phyloP scores from a whole-genome alignment of 768 basidiomycete genomes.

The Pholiota molesta region DNA sequence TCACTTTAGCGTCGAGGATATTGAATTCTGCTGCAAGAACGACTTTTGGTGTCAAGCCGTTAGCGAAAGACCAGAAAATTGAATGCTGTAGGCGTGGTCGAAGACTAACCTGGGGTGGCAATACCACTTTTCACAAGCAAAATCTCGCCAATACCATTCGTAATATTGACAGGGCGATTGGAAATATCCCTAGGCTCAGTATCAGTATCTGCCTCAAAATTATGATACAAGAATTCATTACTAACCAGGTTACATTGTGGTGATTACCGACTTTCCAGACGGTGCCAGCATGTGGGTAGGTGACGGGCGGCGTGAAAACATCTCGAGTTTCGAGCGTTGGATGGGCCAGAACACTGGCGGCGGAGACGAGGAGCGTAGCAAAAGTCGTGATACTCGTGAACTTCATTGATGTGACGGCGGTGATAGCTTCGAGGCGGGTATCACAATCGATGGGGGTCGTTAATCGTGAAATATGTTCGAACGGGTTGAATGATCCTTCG shows the following conservation, averaged over 20 bases:
- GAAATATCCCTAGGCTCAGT: slow-evolving; percentile 38
- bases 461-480: background rate
- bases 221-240: too few relatives aligned
- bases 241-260: slow-evolving; percentile 48
- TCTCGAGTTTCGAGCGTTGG: slow-evolving; percentile 39
- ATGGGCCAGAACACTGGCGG: slow-evolving; percentile 23
- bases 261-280: slow-evolving; percentile 44
- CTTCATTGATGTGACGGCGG: slow-evolving; percentile 16
- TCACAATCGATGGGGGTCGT: background rate
- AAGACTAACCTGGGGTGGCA: slow-evolving; percentile 33
- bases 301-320: slow-evolving; percentile 49
- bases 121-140: slow-evolving; percentile 38
- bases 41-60: slow-evolving; percentile 20
- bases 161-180: slow-evolving; percentile 45
- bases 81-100: background rate
- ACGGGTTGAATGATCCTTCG: background rate
- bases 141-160: slow-evolving; percentile 46
- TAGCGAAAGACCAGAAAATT: slow-evolving; percentile 6
- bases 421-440: background rate
- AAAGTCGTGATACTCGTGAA: slow-evolving; percentile 21
- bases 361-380: slow-evolving; percentile 17
- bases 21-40: slow-evolving; percentile 37
- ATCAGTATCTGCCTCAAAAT: background rate
- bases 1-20: slow-evolving; percentile 35
- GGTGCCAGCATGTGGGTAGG: slow-evolving; percentile 34